Conservation (phyloP, 139 green algal genomes). For the Penium margaritaceum region DNA sequence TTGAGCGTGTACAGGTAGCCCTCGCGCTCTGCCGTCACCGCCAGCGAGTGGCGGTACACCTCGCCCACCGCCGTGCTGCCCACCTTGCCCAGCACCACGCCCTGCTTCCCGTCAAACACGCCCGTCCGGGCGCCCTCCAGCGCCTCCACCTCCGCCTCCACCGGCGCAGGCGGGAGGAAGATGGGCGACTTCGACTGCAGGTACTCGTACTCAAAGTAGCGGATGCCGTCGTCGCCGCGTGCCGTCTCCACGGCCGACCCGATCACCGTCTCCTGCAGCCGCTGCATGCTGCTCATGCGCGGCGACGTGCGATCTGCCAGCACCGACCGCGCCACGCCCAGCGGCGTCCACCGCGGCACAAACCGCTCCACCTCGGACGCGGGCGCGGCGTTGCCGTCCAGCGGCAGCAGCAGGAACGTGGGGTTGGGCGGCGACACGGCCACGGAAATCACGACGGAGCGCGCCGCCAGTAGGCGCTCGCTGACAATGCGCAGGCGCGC, state of each 20-base stretch:
- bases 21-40: conserved; percentile 14
- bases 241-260: too few relatives aligned
- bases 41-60: conserved; percentile 9
- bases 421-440: conserved; percentile 6
- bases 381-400: neutral
- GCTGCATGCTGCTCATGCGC: conserved; percentile 11
- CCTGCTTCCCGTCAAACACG: too few relatives aligned
- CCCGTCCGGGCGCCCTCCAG: neutral
- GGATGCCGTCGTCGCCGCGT: too few relatives aligned
- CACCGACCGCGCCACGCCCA: conserved; percentile 13
- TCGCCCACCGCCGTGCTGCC: too few relatives aligned
- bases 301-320: conserved; percentile 14
- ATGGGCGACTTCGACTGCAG: conserved; percentile 21
- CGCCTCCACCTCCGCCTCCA: too few relatives aligned
- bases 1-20: conserved; percentile 33
- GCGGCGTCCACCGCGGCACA: conserved; percentile 14
- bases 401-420: neutral
- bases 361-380: too few relatives aligned
- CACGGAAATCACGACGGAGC: conserved; percentile 11
- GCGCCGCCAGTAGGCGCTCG: neutral
- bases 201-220: conserved; percentile 26
- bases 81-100: too few relatives aligned
- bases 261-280: conserved; percentile 17
- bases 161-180: too few relatives aligned
- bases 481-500: conserved; percentile 15